Evolutionary conservation across 1,284 basidiomycete species (phyloP).

Genomic region (Entoloma clypeatum): DNA sequence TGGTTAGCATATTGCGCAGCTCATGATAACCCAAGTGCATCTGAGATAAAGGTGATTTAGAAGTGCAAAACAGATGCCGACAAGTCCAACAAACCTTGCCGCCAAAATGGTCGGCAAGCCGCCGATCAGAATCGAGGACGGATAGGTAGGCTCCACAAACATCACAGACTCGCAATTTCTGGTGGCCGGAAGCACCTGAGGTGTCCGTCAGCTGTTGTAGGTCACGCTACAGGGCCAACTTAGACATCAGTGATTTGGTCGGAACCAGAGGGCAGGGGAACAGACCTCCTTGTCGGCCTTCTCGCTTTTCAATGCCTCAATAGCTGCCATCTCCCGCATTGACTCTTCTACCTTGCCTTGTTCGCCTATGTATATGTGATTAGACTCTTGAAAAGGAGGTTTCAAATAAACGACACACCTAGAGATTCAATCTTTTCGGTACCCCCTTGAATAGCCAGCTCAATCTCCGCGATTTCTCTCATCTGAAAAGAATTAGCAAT

Average conservation of each 20-base stretch:
- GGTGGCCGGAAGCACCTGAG: slow-evolving; percentile 97
- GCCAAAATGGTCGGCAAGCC: slow-evolving; percentile 99
- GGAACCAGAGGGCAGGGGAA: slow-evolving; percentile 14
- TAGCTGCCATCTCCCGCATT: slow-evolving; percentile 95
- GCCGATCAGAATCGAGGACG: slow-evolving; percentile 96
- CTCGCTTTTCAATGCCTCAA: slow-evolving; percentile 95
- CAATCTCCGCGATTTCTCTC: slow-evolving; percentile 99
- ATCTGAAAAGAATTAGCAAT: slow-evolving; percentile 51
- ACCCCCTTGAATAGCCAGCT: slow-evolving; percentile 96
- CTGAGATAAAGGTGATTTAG: slow-evolving; percentile 38
- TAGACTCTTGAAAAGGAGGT: slow-evolving; percentile 10
- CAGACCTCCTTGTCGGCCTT: slow-evolving; percentile 92
- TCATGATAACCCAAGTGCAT: slow-evolving; percentile 99
- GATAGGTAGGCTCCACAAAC: slow-evolving; percentile 99
- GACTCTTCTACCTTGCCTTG: slow-evolving; percentile 98
- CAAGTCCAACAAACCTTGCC: slow-evolving; percentile 73
- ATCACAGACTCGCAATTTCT: slow-evolving; percentile 98
- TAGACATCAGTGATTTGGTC: slow-evolving; percentile 15
- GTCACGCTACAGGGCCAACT: slow-evolving; percentile 61
- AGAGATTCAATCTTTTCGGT: slow-evolving; percentile 97
- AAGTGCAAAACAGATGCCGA: slow-evolving; percentile 5
- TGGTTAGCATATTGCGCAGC: slow-evolving; percentile 87
- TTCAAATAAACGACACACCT: slow-evolving; percentile 43
- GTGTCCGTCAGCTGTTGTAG: slow-evolving; percentile 96
- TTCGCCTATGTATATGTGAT: slow-evolving; percentile 58